Evolutionary conservation across 2,329 filamentous ascomycete species (phyloP), one percentile per base, ranked within the genome.

Genomic region (Clonostachys sp.): DNA sequence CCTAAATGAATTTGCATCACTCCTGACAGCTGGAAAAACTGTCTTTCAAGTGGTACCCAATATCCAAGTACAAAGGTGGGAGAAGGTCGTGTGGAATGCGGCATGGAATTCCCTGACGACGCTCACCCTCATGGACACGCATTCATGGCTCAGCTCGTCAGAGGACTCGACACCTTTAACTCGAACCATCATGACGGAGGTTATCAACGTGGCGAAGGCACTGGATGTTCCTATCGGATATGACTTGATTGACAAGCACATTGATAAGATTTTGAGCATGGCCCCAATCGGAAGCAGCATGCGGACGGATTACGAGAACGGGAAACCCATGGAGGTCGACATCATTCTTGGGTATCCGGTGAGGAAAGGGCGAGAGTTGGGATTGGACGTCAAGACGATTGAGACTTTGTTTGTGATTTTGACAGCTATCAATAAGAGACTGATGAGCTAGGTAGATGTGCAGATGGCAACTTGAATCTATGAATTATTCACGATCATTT

Each of bases 261-360:
- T 73, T 10, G 73, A 66, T 55, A 67, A 71, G 63, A 43, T 50
- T 10, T 14, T 34, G 9, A 17, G 40, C 4, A 59, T 78, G 57
- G 70, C 69, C 42, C 62, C 71, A 1, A 67, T 70, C 33, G 57
- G 64, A 13, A 71, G 68, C 44, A 83, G 78, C 54, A 89, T 89
- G 86, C 68, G 86, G 55, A 63, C 84, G 14, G 86, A 89, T 58
- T 87, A 83, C 82, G 81, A 86, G 61, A 73, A 71, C 2, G 81
- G 81, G 0, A 73, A 81, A 57, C 76, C 75, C 36, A 74, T 89
- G 73, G 86, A 89, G 69, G 61, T 88, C 44, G 86, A 89, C 64
- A 85, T 86, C 36, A 87, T 89, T 38, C 60, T 89, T 17, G 85
- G 86, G 2, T 87, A 89, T 59, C 83, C 85, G 1, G 78, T 88